Evolutionary conservation across 2,329 filamentous ascomycete species (phyloP), one percentile per base, ranked within the genome.

Genomic region (Pseudogymnoascus sp.): DNA sequence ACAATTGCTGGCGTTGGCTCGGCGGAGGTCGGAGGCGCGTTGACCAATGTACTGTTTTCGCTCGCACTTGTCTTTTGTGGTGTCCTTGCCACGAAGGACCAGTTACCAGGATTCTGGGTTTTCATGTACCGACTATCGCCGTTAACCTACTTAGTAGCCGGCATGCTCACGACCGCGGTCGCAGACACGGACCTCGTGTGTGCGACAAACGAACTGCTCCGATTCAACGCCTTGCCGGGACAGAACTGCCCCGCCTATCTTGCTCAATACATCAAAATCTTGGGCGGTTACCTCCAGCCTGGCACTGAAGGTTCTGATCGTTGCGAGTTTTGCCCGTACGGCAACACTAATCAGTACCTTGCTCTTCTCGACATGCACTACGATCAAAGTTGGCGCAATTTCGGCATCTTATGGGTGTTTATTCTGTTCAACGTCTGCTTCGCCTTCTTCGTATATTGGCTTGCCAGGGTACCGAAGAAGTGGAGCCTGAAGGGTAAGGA

Each of bases 111-210:
- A 4, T 90, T 91, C 77, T 92, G 88, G 86, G 84, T 86, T 65
- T 90, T 89, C 76, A 88, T 90, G 84, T 92, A 92, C 73, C 82
- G 86, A 48, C 74, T 90, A 58, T 90, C 85, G 0, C 90, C 90
- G 0, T 87, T 95, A 64, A 91, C 87, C 0, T 95, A 95, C 70
- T 74, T 92, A 15, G 82, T 92, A 19, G 79, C 80, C 3, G 88
- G 85, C 23, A 83, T 95, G 75, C 71, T 92, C 0, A 79, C 84
- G 0, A 81, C 81, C 0, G 88, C 82, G 3, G 75, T 95, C 3
- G 86, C 86, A 52, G 84, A 86, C 67, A 82, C 82, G 0, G 57
- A 73, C 0, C 83, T 92, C 30, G 66, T 71, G 0, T 95, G 90
- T 71, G 82, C 87, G 1, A 65, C 70, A 6, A 88, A 86, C 68